These are phyloP conservation scores for Boletus huronensis DNA, from an alignment of 768 basidiomycete genomes.

Conservation along the genomic window DNA sequence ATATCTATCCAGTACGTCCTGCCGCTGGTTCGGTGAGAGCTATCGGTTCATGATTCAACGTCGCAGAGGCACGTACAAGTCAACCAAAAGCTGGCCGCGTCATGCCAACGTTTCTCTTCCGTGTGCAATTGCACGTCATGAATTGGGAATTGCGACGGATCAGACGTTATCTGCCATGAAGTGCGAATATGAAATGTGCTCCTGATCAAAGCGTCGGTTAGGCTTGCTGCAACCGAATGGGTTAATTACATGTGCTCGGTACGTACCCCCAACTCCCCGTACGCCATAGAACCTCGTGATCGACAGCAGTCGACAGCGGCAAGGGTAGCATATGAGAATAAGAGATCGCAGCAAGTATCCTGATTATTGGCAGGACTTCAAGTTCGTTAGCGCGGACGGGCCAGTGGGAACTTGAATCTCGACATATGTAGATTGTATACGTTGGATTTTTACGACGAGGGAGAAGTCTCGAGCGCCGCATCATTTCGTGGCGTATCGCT, in stretches of 20 bases:
- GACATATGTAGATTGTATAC: no score
- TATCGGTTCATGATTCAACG: background rate
- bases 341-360: background rate
- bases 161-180: background rate
- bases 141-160: background rate
- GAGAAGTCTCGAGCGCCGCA: slow-evolving; percentile 6
- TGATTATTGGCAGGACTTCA: no score
- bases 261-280: no score
- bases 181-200: background rate
- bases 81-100: no score
- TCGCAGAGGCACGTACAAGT: no score
- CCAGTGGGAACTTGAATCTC: no score
- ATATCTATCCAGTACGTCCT: background rate
- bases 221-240: background rate
- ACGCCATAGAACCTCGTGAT: background rate
- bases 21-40: background rate
- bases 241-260: background rate
- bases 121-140: no score
- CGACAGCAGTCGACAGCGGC: background rate
- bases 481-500: slow-evolving; percentile 6
- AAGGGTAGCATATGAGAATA: background rate
- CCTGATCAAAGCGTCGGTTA: background rate
- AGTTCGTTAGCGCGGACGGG: no score
- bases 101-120: no score
- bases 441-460: background rate